Conservation (phyloP, 108 stramenopile genomes). For the Cyclotella cryptica region DNA sequence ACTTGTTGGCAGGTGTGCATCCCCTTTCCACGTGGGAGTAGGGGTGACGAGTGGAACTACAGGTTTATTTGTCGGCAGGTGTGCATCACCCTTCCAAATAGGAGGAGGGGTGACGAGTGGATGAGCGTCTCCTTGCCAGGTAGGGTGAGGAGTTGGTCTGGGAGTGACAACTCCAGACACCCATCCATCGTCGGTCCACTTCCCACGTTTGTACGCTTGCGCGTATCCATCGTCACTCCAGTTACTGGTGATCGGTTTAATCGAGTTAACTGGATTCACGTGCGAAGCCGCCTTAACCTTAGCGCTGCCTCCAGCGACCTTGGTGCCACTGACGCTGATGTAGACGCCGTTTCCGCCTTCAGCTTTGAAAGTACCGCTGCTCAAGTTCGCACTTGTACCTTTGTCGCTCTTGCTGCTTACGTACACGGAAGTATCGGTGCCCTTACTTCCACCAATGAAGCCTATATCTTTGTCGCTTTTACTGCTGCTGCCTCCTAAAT, state of each 20-base stretch:
- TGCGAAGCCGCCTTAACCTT: neutral
- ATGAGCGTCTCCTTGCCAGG: conserved; percentile 1
- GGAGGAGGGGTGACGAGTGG: neutral
- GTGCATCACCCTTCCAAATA: conserved; percentile 7
- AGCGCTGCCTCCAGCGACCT: neutral
- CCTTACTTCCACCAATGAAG: neutral
- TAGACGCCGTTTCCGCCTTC: neutral
- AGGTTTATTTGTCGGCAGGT: conserved; percentile 10
- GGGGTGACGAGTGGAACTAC: neutral
- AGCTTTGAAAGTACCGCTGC: neutral
- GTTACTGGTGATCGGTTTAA: neutral
- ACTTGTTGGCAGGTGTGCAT: neutral
- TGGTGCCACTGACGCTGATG: neutral
- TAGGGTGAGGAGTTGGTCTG: neutral
- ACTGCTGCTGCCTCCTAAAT: neutral
- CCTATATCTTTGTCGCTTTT: too few relatives aligned
- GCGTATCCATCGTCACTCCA: conserved; percentile 19
- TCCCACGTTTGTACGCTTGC: neutral
- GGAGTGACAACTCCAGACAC: conserved; percentile 3
- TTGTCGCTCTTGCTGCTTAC: neutral
- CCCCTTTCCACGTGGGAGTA: neutral
- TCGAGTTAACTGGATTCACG: neutral
- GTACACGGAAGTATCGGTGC: neutral
- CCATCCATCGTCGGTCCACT: conserved; percentile 24
- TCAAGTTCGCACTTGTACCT: neutral